phyloP scores from a whole-genome alignment of 2,329 filamentous ascomycete genomes.

The Albifimbria verrucaria region DNA sequence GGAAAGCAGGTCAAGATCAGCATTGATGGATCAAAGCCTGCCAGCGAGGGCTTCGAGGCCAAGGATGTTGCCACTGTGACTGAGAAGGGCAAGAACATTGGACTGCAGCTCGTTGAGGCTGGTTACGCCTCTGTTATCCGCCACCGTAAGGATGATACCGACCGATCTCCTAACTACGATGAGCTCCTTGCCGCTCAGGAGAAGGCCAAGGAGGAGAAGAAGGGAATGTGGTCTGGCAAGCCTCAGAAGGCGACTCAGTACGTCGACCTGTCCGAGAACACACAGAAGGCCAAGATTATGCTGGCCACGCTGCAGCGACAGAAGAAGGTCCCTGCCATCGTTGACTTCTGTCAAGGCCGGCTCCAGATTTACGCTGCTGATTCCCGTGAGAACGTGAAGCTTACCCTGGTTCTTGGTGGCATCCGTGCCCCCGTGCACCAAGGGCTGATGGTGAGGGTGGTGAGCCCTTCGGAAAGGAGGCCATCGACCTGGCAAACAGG shows the following conservation, averaged over 20 bases:
- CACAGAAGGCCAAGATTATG: conserved; percentile 95
- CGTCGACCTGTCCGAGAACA: conserved; percentile 84
- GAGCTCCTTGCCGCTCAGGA: conserved; percentile 79
- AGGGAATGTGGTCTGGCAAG: conserved; percentile 95
- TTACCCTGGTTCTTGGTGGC: conserved; percentile 91
- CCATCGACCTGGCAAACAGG: conserved; percentile 83
- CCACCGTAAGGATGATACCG: conserved; percentile 90
- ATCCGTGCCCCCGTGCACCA: conserved; percentile 88
- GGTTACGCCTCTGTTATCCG: conserved; percentile 93
- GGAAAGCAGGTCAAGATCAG: conserved; percentile 91
- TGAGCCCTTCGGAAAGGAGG: conserved; percentile 94
- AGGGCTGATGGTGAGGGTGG: conserved; percentile 71
- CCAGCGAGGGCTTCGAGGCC: conserved; percentile 86
- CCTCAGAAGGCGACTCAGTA: conserved; percentile 78
- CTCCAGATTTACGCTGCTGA: conserved; percentile 85
- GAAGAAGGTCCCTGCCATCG: conserved; percentile 86
- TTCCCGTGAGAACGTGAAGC: conserved; percentile 88
- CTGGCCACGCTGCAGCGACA: conserved; percentile 83
- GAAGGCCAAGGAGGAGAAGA: conserved; percentile 78
- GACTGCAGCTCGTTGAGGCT: conserved; percentile 79
- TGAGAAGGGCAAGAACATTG: conserved; percentile 82
- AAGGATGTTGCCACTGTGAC: conserved; percentile 90
- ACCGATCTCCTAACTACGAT: conserved; percentile 92
- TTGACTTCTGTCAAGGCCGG: conserved; percentile 97
- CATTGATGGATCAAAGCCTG: conserved; percentile 87